Evolutionary conservation across 768 basidiomycete species (phyloP).

Genomic region (Neoboletus subvelutipes): DNA sequence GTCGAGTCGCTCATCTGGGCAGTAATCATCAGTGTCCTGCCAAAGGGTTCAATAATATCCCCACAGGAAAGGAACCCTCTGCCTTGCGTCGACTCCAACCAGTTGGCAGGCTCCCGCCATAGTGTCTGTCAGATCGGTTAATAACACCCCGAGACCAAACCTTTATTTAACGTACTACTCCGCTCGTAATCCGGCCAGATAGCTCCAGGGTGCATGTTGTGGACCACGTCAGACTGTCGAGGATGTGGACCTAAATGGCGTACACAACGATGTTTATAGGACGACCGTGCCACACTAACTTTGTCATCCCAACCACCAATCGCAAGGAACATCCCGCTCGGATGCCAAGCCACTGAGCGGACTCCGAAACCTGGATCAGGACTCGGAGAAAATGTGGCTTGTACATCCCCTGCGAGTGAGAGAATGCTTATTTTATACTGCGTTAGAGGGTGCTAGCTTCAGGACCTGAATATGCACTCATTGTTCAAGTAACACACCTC

Average conservation of each 20-base stretch:
- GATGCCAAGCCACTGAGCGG: conserved; percentile 80
- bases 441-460: neutral
- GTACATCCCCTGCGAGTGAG: conserved; percentile 59
- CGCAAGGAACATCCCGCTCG: conserved; percentile 76
- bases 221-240: conserved; percentile 77
- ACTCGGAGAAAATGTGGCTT: conserved; percentile 67
- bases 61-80: conserved; percentile 86
- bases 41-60: conserved; percentile 13
- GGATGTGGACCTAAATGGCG: conserved; percentile 59
- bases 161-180: conserved; percentile 46
- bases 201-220: conserved; percentile 62
- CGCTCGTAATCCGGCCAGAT: conserved; percentile 52
- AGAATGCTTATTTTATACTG: conserved; percentile 79
- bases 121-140: conserved; percentile 48
- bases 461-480: neutral
- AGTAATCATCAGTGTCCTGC: neutral
- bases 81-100: conserved; percentile 81
- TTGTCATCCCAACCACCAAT: conserved; percentile 90
- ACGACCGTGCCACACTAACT: conserved; percentile 37
- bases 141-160: neutral
- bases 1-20: conserved; percentile 62
- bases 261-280: conserved; percentile 2
- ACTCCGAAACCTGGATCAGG: conserved; percentile 86
- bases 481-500: conserved; percentile 51
- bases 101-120: conserved; percentile 85